Evolutionary conservation across 2,329 filamentous ascomycete genomes (phyloP), one percentile per base, ranked within the genome.

Genomic region (Sporothrix mexicana): DNA sequence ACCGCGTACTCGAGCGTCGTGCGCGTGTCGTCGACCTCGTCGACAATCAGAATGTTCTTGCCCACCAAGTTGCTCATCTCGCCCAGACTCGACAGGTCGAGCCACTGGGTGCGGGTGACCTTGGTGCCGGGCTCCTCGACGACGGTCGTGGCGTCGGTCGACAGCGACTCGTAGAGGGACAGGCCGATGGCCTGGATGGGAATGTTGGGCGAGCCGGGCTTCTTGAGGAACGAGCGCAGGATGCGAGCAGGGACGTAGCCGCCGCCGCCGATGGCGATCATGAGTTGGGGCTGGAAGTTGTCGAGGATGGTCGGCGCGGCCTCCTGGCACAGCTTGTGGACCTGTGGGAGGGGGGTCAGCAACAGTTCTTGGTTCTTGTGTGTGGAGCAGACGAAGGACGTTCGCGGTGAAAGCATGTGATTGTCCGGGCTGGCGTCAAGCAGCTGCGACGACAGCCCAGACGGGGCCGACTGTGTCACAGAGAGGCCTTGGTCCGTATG

Each of bases 141-240:
- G 73, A 84, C 83, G 71, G 81, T 80, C 69, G 83, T 81, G 74
- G 84, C 81, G 69, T 84, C 82, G 73, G 84, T 84, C 69, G 86
- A 81, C 66, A 98, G 91, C 75, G 90, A 88, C 85, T 99, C 96
- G 87, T 99, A 99, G 72, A 99, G 91, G 25, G 95, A 98, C 76
- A 99, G 92, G 67, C 96, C 96, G 82, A 99, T 99, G 76, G 96
- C 96, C 88, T 99, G 96, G 83, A 99, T 99, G 77, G 96, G 95
- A 80, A 99, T 99, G 86, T 99, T 99, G 83, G 94, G 91, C 75
- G 87, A 88, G 78, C 92, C 93, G 74, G 93, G 88, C 81, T 90
- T 89, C 88, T 97, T 98, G 82, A 99, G 92, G 87, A 99, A 99
- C 23, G 96, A 98, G 76, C 96, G 93, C 76, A 99, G 89, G 82